A percentile compares a stretch with the other conserved stretches of the same genome.
These are phyloP conservation scores for Rhizopus sp. DNA, from an alignment of 371 early-diverging fungal genomes.

Conservation along the genomic window DNA sequence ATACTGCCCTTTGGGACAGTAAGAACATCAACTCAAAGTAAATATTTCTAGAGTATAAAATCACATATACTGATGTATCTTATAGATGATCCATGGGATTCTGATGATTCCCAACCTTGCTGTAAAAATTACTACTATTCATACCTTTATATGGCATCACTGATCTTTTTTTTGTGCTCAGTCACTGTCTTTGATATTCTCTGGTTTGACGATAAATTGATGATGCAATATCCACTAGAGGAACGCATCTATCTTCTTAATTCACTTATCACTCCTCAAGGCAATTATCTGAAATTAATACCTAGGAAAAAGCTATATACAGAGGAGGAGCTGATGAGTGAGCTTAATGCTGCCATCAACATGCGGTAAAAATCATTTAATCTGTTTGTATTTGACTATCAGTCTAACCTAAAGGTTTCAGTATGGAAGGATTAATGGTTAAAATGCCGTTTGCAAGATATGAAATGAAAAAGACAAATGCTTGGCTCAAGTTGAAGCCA, in stretches of 20 bases:
- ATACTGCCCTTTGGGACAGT: constrained; percentile 73
- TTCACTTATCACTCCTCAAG: constrained; percentile 50
- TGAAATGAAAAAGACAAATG: constrained; percentile 46
- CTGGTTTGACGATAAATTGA: constrained; percentile 58
- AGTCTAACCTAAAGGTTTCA: constrained; percentile 5
- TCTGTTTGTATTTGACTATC: not conserved
- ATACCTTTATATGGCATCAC: too few relatives aligned
- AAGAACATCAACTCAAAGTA: constrained; percentile 63
- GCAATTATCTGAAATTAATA: constrained; percentile 54
- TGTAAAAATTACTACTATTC: constrained; percentile 36
- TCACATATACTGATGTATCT: not conserved
- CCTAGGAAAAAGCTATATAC: constrained; percentile 51
- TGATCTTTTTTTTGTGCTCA: constrained; percentile 11
- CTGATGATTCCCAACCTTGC: constrained; percentile 49
- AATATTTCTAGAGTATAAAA: constrained; percentile 8
- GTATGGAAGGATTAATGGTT: constrained; percentile 67
- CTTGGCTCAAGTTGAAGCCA: constrained; percentile 83
- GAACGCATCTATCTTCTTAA: constrained; percentile 53
- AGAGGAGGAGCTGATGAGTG: constrained; percentile 60
- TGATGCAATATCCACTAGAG: constrained; percentile 55
- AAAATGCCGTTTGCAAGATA: constrained; percentile 68
- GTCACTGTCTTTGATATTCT: constrained; percentile 76
- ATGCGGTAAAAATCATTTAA: constrained; percentile 34
- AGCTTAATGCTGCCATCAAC: constrained; percentile 58
- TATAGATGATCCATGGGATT: constrained; percentile 33